These are phyloP conservation scores for Eucalyptus rudis DNA, from an alignment of 345 rosid species.

Conservation along the genomic window DNA sequence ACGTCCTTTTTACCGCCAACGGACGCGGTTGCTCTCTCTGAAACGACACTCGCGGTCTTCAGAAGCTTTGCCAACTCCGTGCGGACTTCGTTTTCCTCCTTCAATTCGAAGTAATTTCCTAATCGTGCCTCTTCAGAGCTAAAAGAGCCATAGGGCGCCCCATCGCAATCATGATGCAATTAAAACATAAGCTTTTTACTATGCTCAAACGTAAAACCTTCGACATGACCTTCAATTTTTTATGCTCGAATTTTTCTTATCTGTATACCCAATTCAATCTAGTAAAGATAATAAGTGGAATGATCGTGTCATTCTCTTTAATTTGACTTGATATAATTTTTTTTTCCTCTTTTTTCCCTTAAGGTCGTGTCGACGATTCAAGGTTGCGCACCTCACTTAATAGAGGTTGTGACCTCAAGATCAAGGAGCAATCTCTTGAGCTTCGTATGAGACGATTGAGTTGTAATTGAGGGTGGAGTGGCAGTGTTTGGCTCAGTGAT, in stretches of 20 bases:
- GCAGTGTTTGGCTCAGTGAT: neutral
- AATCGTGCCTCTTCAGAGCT: too few relatives aligned
- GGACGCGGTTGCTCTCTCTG: neutral
- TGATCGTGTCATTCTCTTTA: neutral
- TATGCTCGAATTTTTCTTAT: too few relatives aligned
- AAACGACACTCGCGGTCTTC: neutral
- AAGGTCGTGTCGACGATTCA: neutral
- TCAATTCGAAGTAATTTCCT: neutral
- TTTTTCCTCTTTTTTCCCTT: neutral
- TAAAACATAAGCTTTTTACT: neutral
- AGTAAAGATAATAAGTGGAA: rapidly evolving
- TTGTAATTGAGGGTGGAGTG: neutral
- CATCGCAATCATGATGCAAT: neutral
- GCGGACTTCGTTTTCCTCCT: neutral
- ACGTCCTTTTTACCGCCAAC: neutral
- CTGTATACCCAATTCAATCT: rapidly evolving
- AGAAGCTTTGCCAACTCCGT: neutral
- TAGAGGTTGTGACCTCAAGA: neutral
- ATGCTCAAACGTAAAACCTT: too few relatives aligned
- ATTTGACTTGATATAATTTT: neutral
- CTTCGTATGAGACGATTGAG: neutral
- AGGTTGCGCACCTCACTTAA: neutral
- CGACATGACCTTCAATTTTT: too few relatives aligned
- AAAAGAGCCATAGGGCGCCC: too few relatives aligned
- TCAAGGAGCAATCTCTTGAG: neutral